Conservation (phyloP, 352 stramenopile genomes). For the Phytophthora pinifolia region DNA sequence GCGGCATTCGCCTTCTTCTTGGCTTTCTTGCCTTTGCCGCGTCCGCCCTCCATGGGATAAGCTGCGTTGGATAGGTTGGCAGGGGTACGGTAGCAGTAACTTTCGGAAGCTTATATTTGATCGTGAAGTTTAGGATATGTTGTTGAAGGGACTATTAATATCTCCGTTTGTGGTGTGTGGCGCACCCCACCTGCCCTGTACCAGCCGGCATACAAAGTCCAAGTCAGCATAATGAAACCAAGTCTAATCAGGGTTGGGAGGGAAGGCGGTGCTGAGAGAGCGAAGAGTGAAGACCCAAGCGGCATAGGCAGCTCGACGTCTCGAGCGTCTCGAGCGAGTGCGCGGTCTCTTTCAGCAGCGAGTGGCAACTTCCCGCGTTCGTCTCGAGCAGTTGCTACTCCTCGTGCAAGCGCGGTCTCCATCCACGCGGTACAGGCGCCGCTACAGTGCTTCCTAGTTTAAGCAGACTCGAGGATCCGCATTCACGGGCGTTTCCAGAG, state of each 20-base stretch:
- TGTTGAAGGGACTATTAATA: too few species aligned
- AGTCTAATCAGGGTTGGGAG: too few species aligned
- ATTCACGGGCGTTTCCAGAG: neutral
- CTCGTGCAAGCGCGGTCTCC: constrained; percentile 11
- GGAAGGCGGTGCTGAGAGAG: constrained; percentile 10
- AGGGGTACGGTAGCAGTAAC: too few species aligned
- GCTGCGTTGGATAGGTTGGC: too few species aligned
- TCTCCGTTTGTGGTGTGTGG: too few species aligned
- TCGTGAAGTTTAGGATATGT: too few species aligned
- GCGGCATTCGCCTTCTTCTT: constrained; percentile 21
- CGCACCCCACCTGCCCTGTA: too few species aligned
- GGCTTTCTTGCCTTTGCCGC: constrained; percentile 26
- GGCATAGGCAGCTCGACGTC: constrained; percentile 30
- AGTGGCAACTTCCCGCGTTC: constrained; percentile 15
- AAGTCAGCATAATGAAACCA: too few species aligned
- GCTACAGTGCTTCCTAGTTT: constrained; percentile 12
- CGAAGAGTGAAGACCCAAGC: constrained; percentile 31
- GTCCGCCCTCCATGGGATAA: constrained; percentile 11
- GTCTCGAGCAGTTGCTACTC: constrained; percentile 16
- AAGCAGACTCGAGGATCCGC: neutral
- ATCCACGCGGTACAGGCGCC: constrained; percentile 18
- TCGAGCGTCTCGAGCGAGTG: constrained; percentile 30
- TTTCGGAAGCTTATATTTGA: too few species aligned
- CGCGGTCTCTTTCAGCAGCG: constrained; percentile 16
- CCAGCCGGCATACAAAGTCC: too few species aligned